These are phyloP conservation scores for Lactarius akahatsu DNA, from an alignment of 768 basidiomycete species.

Conservation along the genomic window DNA sequence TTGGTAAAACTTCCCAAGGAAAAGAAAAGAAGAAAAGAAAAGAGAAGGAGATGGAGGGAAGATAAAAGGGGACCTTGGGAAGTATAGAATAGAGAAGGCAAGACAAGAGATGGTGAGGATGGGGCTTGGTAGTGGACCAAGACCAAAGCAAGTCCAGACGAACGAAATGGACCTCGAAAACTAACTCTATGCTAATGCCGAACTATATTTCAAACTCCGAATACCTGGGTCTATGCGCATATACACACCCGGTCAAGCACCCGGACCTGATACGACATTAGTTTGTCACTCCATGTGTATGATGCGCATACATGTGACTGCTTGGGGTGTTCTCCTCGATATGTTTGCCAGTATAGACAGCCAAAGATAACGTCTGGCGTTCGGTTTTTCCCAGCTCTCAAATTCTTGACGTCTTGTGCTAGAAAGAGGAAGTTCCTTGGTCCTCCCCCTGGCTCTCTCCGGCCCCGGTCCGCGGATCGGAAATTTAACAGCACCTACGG, in stretches of 20 bases:
- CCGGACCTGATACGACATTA: too few relatives aligned
- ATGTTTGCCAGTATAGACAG: not conserved
- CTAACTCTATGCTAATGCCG: slow-evolving; percentile 14
- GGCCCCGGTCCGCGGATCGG: slow-evolving; percentile 22
- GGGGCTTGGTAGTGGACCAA: slow-evolving; percentile 21
- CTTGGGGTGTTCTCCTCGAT: not conserved
- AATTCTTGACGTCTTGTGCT: not conserved
- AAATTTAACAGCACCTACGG: not conserved
- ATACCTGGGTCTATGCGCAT: not conserved
- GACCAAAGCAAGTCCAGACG: slow-evolving; percentile 10
- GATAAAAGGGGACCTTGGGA: slow-evolving; percentile 16
- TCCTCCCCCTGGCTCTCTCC: not conserved
- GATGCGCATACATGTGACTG: not conserved
- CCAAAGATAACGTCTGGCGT: not conserved
- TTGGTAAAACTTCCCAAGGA: slow-evolving; percentile 34
- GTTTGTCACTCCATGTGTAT: too few relatives aligned
- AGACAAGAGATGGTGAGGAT: slow-evolving; percentile 19
- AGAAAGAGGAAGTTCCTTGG: not conserved
- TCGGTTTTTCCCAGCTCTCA: not conserved
- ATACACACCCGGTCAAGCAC: too few relatives aligned
- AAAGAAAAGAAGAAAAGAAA: slow-evolving; percentile 31
- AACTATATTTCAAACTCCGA: slow-evolving; percentile 18
- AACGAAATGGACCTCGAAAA: slow-evolving; percentile 6
- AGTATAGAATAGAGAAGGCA: slow-evolving; percentile 24
- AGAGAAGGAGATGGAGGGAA: slow-evolving; percentile 19